Evolutionary conservation across 2,329 filamentous ascomycete species (phyloP).

Genomic region (Colletotrichum nymphaeae): DNA sequence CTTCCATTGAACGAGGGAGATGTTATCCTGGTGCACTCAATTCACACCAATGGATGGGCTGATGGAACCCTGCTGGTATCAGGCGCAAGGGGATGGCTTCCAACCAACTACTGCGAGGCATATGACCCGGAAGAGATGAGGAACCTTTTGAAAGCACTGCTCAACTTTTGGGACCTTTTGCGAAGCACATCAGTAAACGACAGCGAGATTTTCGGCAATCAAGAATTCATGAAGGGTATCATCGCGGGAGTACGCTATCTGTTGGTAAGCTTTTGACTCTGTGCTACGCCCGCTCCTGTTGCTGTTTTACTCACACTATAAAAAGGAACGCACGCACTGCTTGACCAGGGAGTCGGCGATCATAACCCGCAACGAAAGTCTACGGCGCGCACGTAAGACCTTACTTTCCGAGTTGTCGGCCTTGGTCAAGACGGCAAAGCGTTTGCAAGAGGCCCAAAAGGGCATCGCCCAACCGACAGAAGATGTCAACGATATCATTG

Average conservation of each 20-base stretch:
- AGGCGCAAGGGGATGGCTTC: slow-evolving; percentile 92
- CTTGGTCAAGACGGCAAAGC: slow-evolving; percentile 89
- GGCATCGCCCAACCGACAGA: slow-evolving; percentile 59
- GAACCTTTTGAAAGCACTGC: slow-evolving; percentile 84
- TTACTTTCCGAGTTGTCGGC: slow-evolving; percentile 89
- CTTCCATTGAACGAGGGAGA: slow-evolving; percentile 91
- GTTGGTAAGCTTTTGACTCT: slow-evolving; percentile 69
- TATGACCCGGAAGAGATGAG: slow-evolving; percentile 92
- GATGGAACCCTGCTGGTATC: slow-evolving; percentile 91
- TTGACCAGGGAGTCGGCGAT: slow-evolving; percentile 83
- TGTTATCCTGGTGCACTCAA: slow-evolving; percentile 92
- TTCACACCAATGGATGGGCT: slow-evolving; percentile 98
- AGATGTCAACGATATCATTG: slow-evolving; percentile 80
- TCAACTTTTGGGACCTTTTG: slow-evolving; percentile 93
- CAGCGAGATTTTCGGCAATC: slow-evolving; percentile 83
- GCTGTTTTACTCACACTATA: slow-evolving; percentile 1
- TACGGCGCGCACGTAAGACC: slow-evolving; percentile 86
- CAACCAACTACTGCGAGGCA: slow-evolving; percentile 97
- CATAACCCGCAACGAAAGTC: slow-evolving; percentile 78
- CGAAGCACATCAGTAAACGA: slow-evolving; percentile 82
- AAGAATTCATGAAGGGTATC: slow-evolving; percentile 93
- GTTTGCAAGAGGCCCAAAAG: slow-evolving; percentile 79
- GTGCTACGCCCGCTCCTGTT: too few species aligned
- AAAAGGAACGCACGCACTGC: slow-evolving; percentile 87
- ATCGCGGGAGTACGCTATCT: slow-evolving; percentile 93